phyloP scores from a whole-genome alignment of 345 rosid species.

The Triadica sebifera region DNA sequence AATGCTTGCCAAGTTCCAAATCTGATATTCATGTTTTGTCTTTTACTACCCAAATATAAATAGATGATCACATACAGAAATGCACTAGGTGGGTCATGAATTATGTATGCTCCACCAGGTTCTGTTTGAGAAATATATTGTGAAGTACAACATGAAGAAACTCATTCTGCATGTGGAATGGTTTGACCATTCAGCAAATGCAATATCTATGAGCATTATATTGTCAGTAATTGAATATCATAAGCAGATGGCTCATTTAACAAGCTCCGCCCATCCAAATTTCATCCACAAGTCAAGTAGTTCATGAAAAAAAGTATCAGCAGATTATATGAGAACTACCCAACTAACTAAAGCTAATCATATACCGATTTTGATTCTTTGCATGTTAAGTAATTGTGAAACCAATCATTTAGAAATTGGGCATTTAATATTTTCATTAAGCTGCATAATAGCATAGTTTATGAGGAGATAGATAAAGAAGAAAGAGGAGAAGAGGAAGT shows the following conservation, averaged over 20 bases:
- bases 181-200: background rate
- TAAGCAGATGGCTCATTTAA: background rate
- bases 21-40: background rate
- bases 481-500: constrained; percentile 17
- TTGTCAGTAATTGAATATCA: background rate
- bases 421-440: no score
- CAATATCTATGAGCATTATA: background rate
- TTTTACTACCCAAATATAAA: background rate
- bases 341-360: no score
- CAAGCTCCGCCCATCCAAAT: no score
- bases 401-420: no score
- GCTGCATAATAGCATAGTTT: no score
- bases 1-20: background rate
- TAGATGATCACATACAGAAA: background rate
- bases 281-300: background rate
- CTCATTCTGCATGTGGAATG: background rate
- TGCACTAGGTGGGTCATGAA: background rate
- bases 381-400: no score
- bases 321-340: background rate
- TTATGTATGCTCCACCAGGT: background rate
- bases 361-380: no score
- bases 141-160: background rate
- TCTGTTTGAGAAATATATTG: background rate
- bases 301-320: background rate
- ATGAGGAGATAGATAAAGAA: background rate